A percentile compares a stretch with the other conserved stretches of the same genome.
Evolutionary conservation across 2,329 filamentous ascomycete genomes (phyloP).

Genomic region (Talaromyces islandicus): DNA sequence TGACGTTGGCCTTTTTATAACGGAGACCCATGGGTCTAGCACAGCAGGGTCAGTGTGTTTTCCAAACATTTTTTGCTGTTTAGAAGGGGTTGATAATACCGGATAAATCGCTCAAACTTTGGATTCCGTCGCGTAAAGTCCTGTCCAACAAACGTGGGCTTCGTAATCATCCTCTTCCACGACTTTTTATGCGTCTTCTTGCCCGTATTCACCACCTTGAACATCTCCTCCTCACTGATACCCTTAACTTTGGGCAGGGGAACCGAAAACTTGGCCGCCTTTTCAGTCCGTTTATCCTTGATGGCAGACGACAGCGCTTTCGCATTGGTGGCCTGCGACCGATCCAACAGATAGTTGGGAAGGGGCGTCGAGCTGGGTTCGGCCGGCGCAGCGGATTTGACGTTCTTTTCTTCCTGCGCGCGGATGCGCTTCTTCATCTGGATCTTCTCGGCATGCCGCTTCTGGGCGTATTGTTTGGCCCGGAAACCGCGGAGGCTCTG

Average conservation of each 20-base stretch:
- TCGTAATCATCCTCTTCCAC: slow-evolving; percentile 62
- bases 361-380: slow-evolving; percentile 71
- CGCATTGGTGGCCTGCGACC: slow-evolving; percentile 60
- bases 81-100: slow-evolving; percentile 27
- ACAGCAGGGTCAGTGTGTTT: neutral
- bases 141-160: slow-evolving; percentile 82
- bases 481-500: slow-evolving; percentile 88
- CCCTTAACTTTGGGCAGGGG: slow-evolving; percentile 90
- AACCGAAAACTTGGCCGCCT: slow-evolving; percentile 88
- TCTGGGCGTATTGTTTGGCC: slow-evolving; percentile 90
- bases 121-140: slow-evolving; percentile 87
- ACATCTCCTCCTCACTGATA: slow-evolving; percentile 95
- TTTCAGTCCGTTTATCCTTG: slow-evolving; percentile 92
- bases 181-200: slow-evolving; percentile 88
- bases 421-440: slow-evolving; percentile 94
- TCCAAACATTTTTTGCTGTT: neutral
- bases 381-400: slow-evolving; percentile 74
- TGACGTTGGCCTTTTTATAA: slow-evolving; percentile 72
- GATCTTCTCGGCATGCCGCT: slow-evolving; percentile 95
- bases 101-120: slow-evolving; percentile 66
- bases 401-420: slow-evolving; percentile 90
- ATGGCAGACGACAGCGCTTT: slow-evolving; percentile 78
- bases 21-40: slow-evolving; percentile 62
- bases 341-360: slow-evolving; percentile 89
- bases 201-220: slow-evolving; percentile 91